A percentile compares a stretch with the other conserved stretches of the same genome.
phyloP scores from a whole-genome alignment of 1,284 basidiomycete species.

The Mycosarcoma maydis region DNA sequence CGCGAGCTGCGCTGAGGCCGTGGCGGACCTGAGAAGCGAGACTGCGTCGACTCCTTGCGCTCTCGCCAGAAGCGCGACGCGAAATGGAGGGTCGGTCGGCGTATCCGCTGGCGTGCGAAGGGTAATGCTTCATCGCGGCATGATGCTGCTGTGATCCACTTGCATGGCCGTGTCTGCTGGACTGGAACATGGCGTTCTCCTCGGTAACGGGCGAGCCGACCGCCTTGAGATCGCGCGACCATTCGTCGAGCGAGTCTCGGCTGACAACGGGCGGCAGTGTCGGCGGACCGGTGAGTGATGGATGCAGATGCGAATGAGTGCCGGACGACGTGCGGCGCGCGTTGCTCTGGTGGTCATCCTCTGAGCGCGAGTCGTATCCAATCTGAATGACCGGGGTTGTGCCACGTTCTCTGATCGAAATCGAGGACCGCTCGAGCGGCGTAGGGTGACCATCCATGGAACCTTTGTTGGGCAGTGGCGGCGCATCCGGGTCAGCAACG shows the following conservation, averaged over 20 bases:
- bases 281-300: slow-evolving; percentile 24
- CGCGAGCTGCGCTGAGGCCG: slow-evolving; percentile 65
- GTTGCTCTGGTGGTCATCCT: slow-evolving; percentile 22
- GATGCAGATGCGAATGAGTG: slow-evolving; percentile 9
- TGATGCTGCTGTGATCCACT: slow-evolving; percentile 8
- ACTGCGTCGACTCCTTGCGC: slow-evolving; percentile 49
- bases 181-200: slow-evolving; percentile 13
- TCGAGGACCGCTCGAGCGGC: slow-evolving; percentile 16
- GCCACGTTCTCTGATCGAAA: slow-evolving; percentile 20
- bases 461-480: slow-evolving; percentile 53
- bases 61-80: slow-evolving; percentile 54
- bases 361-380: slow-evolving; percentile 38
- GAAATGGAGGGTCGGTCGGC: slow-evolving; percentile 33
- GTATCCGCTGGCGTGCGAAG: slow-evolving; percentile 17
- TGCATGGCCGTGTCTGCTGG: slow-evolving; percentile 13
- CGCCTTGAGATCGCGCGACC: slow-evolving; percentile 53
- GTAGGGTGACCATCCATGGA: slow-evolving; percentile 25
- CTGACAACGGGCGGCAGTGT: slow-evolving; percentile 54
- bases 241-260: slow-evolving; percentile 55
- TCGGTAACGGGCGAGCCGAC: slow-evolving; percentile 45
- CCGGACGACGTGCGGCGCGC: slow-evolving; percentile 3
- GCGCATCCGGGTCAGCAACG: slow-evolving; percentile 53
- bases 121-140: slow-evolving; percentile 12
- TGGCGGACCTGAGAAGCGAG: slow-evolving; percentile 52
- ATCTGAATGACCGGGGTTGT: slow-evolving; percentile 48